Base-by-base conservation (phyloP, 164 flowering plant species). In the Kalanchoe fedtschenkoi region DNA sequence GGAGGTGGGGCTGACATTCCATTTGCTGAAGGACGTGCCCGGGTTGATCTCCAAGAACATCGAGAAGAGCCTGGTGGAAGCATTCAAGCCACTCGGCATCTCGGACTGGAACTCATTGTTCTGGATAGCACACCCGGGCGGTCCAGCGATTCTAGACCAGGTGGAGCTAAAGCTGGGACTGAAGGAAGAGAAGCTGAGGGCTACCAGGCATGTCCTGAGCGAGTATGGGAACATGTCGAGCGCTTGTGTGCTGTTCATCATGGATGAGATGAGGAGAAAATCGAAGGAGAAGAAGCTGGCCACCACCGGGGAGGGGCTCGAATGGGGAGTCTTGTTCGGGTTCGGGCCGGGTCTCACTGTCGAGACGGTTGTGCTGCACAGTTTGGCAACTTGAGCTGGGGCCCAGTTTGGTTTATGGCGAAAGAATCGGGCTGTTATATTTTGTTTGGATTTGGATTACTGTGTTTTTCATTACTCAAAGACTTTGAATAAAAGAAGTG, bases 121-220 rank as follows among this genome's bases (percentile, higher is more conserved):
- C 37, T 57, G 60, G 60, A 57, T 57, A 17, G 60, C 60, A 10
- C 60, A 57, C 14, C 60, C 60, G 21, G 60, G 60, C 11, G 60
- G 60, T 5, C 60, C 60, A 7, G 60, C 60, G 5, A 57, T 57
- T n/a, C 37, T 57, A 1, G 60, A 57, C 5, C 60, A 57, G n/a
- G 60, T 57, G 0, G 60, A 57, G 19, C 21, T 34, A 19, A 57
- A 57, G 34, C 19, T 57, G 34, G 26, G n/a, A 8, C 37, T 57
- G 19, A 57, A 57, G 34, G 37, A 32, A 11, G 60, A 57, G 60
- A 57, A 57, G 37, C 19, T 57, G 37, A 28, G 22, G 26, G 37
- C 60, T 3, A 55, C 58, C 5, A 55, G 58, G 16, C 58, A 55
- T 15, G 58, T 55, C 4, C 10, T 55, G 58, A 55, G 58, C 15